Percentiles rank a stretch among this genome's conserved stretches.
Conservation (phyloP, 257 asterid species). For the Scutellaria galericulata region DNA sequence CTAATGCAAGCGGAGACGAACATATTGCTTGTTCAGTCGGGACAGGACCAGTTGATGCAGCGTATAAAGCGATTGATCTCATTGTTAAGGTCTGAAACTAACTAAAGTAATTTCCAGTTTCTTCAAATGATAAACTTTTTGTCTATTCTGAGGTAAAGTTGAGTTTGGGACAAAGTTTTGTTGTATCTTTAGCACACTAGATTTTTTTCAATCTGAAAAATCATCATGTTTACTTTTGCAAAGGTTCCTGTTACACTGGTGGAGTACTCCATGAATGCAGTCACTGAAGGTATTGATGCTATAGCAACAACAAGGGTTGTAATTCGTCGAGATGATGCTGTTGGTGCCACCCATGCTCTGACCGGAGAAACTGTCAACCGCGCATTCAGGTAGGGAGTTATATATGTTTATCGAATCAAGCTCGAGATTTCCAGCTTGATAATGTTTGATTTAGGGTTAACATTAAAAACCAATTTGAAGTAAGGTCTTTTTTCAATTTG, state of each 20-base stretch:
- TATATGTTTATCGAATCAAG: too few species aligned
- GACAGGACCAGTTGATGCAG: constrained; percentile 93
- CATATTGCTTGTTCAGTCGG: constrained; percentile 79
- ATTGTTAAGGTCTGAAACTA: constrained; percentile 62
- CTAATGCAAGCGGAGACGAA: constrained; percentile 55
- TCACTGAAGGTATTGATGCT: constrained; percentile 85
- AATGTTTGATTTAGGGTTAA: too few species aligned
- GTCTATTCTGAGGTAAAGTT: not conserved
- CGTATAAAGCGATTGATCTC: constrained; percentile 86
- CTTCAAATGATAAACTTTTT: not conserved
- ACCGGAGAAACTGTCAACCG: constrained; percentile 58
- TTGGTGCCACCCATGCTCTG: constrained; percentile 49
- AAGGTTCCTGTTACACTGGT: constrained; percentile 76
- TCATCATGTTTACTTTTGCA: not conserved
- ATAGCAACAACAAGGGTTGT: constrained; percentile 77
- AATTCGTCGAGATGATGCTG: constrained; percentile 57
- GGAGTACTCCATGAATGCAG: constrained; percentile 77
- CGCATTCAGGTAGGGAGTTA: constrained; percentile 60
- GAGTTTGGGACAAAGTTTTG: not conserved
- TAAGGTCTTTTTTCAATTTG: too few species aligned
- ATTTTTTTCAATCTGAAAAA: constrained; percentile 13
- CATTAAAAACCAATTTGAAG: too few species aligned
- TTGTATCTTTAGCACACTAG: not conserved
- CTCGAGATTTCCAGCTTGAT: too few species aligned
- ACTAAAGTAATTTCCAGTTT: not conserved